Base-by-base conservation (phyloP, 257 asterid species). In the Przewalskia tangutica region DNA sequence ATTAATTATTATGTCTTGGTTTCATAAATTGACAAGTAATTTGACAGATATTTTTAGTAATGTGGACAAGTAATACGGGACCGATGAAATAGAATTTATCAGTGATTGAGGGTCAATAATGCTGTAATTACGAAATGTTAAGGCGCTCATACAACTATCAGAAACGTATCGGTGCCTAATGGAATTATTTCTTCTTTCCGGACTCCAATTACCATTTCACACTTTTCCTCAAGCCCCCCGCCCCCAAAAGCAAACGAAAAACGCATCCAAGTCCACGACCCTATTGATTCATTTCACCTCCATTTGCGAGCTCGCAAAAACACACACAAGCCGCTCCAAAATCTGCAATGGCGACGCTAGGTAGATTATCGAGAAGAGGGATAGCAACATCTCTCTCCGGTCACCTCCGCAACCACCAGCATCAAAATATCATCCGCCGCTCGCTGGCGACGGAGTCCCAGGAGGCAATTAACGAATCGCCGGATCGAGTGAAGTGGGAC, bases 401-500 rank as follows among this genome's bases (percentile, higher is more conserved):
- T 58, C 81, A 77, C 13, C 76, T 73, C 32, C 32, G 32, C 32
- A 27, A 27, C 32, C 32, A 27, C 32, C 32, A 27, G 32, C 32
- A 27, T 27, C 32, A 27, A 1, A 27, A 27, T 27, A 1, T 27
- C 64, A 38, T 5, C 66, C 65, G 68, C 66, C 90, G 98, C 55
- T 36, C 84, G 10, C 88, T 91, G 73, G 83, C 95, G 2, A 84
- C 95, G n/a, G 89, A 90, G 73, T 83, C 93, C 3, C 87, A 86
- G 59, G 64, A 89, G 48, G 79, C 84, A 77, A 88, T 91, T 11
- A 81, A 73, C 27, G 96, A 92, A 78, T 89, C 93, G 23, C 75
- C 91, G 63, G 93, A 93, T 91, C 95, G 95, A 76, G 93, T 92
- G 84, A 90, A 90, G 84, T 94, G 97, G 98, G 97, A 94, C 88